Evolutionary conservation across 768 basidiomycete species (phyloP).

Genomic region (Trametes maxima): DNA sequence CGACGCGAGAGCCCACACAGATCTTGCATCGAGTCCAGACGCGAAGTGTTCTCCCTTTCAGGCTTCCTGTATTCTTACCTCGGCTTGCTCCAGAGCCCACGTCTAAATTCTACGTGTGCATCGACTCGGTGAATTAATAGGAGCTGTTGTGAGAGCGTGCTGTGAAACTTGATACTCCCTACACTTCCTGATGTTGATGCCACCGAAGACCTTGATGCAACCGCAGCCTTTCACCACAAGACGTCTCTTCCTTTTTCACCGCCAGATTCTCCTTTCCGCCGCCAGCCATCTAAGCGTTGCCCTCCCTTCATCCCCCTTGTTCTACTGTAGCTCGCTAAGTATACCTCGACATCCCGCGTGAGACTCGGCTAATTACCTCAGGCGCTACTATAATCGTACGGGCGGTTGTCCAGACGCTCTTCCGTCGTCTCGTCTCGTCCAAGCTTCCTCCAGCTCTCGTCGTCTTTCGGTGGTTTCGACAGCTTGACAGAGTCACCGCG

Average conservation of each 20-base stretch:
- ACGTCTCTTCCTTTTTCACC: background rate
- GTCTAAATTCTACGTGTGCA: no score
- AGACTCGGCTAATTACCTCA: background rate
- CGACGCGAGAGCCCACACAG: no score
- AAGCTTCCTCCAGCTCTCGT: background rate
- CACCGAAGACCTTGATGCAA: conserved; percentile 6
- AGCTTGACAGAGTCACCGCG: background rate
- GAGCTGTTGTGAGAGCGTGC: background rate
- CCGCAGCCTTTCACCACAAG: conserved; percentile 3
- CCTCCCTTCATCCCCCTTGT: no score
- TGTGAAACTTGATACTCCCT: conserved; percentile 6
- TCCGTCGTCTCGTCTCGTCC: background rate
- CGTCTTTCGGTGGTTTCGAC: background rate
- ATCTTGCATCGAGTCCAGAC: no score
- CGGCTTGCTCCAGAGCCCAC: no score
- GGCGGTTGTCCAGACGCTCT: background rate
- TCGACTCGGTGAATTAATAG: no score
- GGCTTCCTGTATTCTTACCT: no score
- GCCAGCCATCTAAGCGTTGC: no score
- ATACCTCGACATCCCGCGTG: background rate
- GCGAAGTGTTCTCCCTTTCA: no score
- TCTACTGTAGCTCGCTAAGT: background rate
- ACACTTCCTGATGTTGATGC: conserved; percentile 15
- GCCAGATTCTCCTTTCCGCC: background rate
- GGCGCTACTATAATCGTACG: background rate